Conservation (phyloP, 192 early-diverging fungal species). For the Spizellomyces punctatus region DNA sequence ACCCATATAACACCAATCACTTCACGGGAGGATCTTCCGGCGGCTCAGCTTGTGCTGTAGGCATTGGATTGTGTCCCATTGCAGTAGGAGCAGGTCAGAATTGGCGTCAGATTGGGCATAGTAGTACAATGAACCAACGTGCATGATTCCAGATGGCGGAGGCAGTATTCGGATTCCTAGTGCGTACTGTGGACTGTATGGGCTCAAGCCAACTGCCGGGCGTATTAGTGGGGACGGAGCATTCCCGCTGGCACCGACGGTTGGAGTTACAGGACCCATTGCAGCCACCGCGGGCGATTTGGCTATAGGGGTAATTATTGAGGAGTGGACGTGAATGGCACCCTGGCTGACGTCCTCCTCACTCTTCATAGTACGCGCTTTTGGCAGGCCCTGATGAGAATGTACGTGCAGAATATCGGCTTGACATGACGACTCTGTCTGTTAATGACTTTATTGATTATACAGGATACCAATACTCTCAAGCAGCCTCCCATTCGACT, state of each 20-base stretch:
- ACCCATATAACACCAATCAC: slow-evolving; percentile 60
- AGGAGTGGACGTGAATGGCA: not conserved
- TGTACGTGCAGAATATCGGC: too few relatives aligned
- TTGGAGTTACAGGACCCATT: slow-evolving; percentile 69
- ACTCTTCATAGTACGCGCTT: slow-evolving; percentile 46
- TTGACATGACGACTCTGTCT: too few relatives aligned
- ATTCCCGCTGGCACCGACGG: slow-evolving; percentile 54
- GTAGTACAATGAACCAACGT: not conserved
- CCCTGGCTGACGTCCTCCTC: too few relatives aligned
- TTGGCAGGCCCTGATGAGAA: slow-evolving; percentile 59
- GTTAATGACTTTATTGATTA: not conserved
- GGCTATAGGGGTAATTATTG: slow-evolving; percentile 50
- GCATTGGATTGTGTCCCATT: slow-evolving; percentile 65
- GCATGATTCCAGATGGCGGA: slow-evolving; percentile 59
- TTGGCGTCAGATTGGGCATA: not conserved
- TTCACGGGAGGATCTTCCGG: slow-evolving; percentile 75
- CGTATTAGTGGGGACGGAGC: slow-evolving; percentile 60
- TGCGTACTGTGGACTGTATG: slow-evolving; percentile 73
- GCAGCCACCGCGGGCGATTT: slow-evolving; percentile 70
- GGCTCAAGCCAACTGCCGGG: slow-evolving; percentile 73
- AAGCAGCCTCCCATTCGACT: slow-evolving; percentile 57
- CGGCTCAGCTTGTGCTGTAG: slow-evolving; percentile 66
- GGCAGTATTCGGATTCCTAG: slow-evolving; percentile 71
- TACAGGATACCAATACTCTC: slow-evolving; percentile 43
- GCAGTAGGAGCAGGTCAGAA: slow-evolving; percentile 57